phyloP scores from a whole-genome alignment of 768 basidiomycete genomes.

The Lactarius pseudohatsudake region DNA sequence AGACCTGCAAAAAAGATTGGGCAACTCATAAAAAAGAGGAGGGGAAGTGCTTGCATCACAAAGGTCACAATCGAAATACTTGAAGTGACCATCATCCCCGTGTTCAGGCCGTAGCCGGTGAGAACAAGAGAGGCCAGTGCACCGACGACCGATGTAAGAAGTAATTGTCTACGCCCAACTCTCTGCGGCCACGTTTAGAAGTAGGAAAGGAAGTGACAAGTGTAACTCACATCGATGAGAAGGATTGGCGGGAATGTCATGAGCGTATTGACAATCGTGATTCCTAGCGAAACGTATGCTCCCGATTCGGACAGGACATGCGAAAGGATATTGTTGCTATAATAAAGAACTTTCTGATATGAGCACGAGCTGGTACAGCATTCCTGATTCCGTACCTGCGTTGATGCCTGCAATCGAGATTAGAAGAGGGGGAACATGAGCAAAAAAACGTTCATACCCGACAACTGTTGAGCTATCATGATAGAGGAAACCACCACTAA shows the following conservation, averaged over 20 bases:
- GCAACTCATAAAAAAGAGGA: not conserved
- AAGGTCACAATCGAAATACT: slow-evolving; percentile 77
- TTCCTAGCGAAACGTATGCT: slow-evolving; percentile 79
- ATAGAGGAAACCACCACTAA: slow-evolving; percentile 64
- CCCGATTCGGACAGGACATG: slow-evolving; percentile 77
- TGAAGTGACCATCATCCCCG: slow-evolving; percentile 55
- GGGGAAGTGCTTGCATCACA: slow-evolving; percentile 56
- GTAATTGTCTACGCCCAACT: slow-evolving; percentile 67
- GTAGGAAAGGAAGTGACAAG: not conserved
- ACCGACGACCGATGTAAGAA: slow-evolving; percentile 65
- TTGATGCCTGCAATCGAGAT: slow-evolving; percentile 58
- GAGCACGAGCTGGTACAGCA: slow-evolving; percentile 4
- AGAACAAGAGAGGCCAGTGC: slow-evolving; percentile 63
- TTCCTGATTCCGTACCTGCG: slow-evolving; percentile 46
- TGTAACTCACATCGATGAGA: slow-evolving; percentile 70
- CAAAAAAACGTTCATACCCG: slow-evolving; percentile 41
- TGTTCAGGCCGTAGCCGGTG: slow-evolving; percentile 71
- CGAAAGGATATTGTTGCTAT: slow-evolving; percentile 84
- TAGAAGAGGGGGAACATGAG: not conserved
- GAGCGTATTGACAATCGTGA: slow-evolving; percentile 78
- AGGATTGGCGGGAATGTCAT: slow-evolving; percentile 87
- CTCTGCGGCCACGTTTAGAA: slow-evolving; percentile 43
- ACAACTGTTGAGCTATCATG: slow-evolving; percentile 79
- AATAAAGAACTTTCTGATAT: slow-evolving; percentile 68
- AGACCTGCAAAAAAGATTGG: slow-evolving; percentile 47